Evolutionary conservation across 768 basidiomycete species (phyloP).

Genomic region (Suillus placidus): DNA sequence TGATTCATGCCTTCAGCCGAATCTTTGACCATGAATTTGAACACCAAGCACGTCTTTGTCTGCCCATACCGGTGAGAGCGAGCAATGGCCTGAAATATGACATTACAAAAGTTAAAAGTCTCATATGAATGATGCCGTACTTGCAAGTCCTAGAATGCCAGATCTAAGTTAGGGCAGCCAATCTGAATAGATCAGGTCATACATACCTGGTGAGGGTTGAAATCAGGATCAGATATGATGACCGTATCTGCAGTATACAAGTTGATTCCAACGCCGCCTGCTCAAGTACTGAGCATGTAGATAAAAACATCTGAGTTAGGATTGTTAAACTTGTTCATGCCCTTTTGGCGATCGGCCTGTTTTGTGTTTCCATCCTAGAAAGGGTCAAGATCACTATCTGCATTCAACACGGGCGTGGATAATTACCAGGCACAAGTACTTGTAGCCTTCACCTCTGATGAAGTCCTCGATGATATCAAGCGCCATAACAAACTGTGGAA

Average conservation of each 20-base stretch:
- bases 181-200: neutral
- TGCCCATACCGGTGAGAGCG: slow-evolving; percentile 95
- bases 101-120: slow-evolving; percentile 8
- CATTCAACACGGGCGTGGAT: slow-evolving; percentile 11
- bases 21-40: slow-evolving; percentile 94
- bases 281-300: slow-evolving; percentile 89
- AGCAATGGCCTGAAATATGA: slow-evolving; percentile 75
- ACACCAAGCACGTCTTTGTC: slow-evolving; percentile 90
- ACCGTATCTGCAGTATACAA: slow-evolving; percentile 92
- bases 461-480: slow-evolving; percentile 91
- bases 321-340: slow-evolving; percentile 94
- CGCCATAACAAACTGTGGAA: slow-evolving; percentile 78
- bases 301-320: slow-evolving; percentile 87
- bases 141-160: slow-evolving; percentile 75
- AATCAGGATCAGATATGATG: slow-evolving; percentile 93
- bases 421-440: slow-evolving; percentile 74
- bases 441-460: slow-evolving; percentile 75
- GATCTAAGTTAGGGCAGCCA: slow-evolving; percentile 14
- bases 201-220: slow-evolving; percentile 92
- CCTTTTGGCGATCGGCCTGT: slow-evolving; percentile 83
- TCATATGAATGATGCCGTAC: slow-evolving; percentile 45
- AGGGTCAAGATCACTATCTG: slow-evolving; percentile 13
- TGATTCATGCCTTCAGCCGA: slow-evolving; percentile 76
- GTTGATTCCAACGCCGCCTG: slow-evolving; percentile 94
- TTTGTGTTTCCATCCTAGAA: slow-evolving; percentile 87